Conservation (phyloP, 1,139 yeast species). For the Candida sanyaensis region DNA sequence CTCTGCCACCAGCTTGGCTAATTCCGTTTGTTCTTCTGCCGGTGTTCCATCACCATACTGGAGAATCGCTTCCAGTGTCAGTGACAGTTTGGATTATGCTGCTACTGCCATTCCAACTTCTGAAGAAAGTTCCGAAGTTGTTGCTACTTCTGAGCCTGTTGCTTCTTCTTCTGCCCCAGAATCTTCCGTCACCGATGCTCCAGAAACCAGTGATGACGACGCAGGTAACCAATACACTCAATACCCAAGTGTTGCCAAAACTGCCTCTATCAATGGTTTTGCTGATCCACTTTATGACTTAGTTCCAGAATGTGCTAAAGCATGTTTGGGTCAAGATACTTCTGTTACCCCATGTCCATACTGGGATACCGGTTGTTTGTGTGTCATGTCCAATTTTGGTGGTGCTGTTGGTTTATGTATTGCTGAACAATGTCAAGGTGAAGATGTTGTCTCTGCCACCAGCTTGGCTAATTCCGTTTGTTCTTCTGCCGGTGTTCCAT, state of each 20-base stretch:
- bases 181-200: not conserved
- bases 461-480: constrained; percentile 44
- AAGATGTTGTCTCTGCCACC: constrained; percentile 38
- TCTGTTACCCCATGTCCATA: constrained; percentile 34
- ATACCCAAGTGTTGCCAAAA: constrained; percentile 34
- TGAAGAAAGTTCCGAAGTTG: not conserved
- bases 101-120: constrained; percentile 17
- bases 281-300: constrained; percentile 32
- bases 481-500: constrained; percentile 42
- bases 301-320: constrained; percentile 26
- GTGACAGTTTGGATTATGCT: constrained; percentile 33
- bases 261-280: constrained; percentile 38
- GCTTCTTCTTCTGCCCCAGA: constrained; percentile 2
- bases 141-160: not conserved
- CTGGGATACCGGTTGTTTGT: constrained; percentile 41
- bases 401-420: constrained; percentile 31
- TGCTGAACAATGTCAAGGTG: too few relatives aligned
- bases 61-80: constrained; percentile 39
- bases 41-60: constrained; percentile 45
- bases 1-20: constrained; percentile 39
- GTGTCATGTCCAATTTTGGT: constrained; percentile 34
- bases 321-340: constrained; percentile 26
- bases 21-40: constrained; percentile 39
- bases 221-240: constrained; percentile 19
- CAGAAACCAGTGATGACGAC: constrained; percentile 4